Conservation (phyloP, 805 yeast genomes). For the Wickerhamomyces rabaulensis region DNA sequence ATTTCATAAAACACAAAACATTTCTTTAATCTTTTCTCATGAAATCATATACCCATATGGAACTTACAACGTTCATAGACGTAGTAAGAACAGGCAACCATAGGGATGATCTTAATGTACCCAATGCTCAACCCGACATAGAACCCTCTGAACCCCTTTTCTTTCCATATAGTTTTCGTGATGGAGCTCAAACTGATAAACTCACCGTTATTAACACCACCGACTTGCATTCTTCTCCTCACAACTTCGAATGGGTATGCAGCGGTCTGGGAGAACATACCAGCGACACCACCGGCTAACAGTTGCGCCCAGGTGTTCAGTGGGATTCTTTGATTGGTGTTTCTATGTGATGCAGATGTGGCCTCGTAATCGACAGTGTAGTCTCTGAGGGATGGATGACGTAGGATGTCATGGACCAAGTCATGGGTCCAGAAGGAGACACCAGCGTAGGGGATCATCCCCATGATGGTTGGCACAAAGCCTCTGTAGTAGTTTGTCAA, state of each 20-base stretch:
- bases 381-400: conserved; percentile 50
- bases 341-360: neutral
- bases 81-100: conserved; percentile 94
- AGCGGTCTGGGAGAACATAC: conserved; percentile 91
- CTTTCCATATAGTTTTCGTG: conserved; percentile 55
- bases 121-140: conserved; percentile 95
- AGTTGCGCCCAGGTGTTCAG: conserved; percentile 89
- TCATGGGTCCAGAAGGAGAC: conserved; percentile 96
- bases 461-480: conserved; percentile 86
- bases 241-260: conserved; percentile 96
- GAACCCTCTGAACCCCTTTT: conserved; percentile 80
- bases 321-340: conserved; percentile 45
- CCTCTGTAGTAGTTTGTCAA: conserved; percentile 80
- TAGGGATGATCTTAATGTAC: conserved; percentile 89
- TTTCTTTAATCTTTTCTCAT: neutral
- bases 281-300: conserved; percentile 93
- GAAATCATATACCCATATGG: conserved; percentile 47
- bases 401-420: conserved; percentile 76
- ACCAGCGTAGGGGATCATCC: conserved; percentile 98
- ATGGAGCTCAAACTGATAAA: conserved; percentile 50
- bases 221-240: conserved; percentile 93
- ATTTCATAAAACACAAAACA: too few relatives aligned
- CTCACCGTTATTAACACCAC: conserved; percentile 62
- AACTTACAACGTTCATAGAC: conserved; percentile 86
- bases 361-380: conserved; percentile 37